Evolutionary conservation across 1,284 basidiomycete genomes (phyloP), one percentile per base, ranked within the genome.

Genomic region (Gomphus bonarii): DNA sequence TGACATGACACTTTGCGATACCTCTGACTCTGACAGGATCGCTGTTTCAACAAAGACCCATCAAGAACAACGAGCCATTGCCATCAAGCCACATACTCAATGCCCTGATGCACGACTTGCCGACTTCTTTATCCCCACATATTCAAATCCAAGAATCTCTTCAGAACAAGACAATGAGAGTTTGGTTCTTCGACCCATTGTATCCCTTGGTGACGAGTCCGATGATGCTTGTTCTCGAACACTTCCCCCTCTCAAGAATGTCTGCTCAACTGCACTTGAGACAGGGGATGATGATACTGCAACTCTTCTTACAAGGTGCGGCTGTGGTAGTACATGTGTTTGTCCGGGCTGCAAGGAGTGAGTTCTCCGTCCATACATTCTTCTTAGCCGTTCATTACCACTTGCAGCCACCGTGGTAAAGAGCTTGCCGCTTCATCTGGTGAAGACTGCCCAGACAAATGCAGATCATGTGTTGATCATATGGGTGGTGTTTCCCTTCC

Each of bases 291-390:
- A 18, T 50, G 28, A 18, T 38, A 43, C 48, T 59, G 54, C 52
- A 44, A 55, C 28, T 49, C 33, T 22, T 28, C 44, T 60, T 25
- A 76, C 81, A 1, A 81, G 81, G 4, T 89, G 85, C 65, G 83
- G 80, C 12, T 89, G 86, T 64, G 85, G 85, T 28, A 68, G 79
- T 38, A 69, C 72, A 44, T 89, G 86, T 64, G 75, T 74, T n/a
- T 89, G 86, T 66, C 85, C 84, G 0, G 85, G 85, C 31, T 89
- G 86, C 65, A 66, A 78, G 20, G 74, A 84, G 62, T 56, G 38
- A 50, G 55, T 46, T 30, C n/a, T 35, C 25, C 30, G 40, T 22
- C 10, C 38, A 11, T 47, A 48, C 33, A 31, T 20, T 28, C 33
- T 49, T 38, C 9, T 50, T 31, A 33, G 10, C n/a, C 22, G 6